phyloP scores from a whole-genome alignment of 495 filamentous ascomycete genomes.

The Neurospora intermedia region DNA sequence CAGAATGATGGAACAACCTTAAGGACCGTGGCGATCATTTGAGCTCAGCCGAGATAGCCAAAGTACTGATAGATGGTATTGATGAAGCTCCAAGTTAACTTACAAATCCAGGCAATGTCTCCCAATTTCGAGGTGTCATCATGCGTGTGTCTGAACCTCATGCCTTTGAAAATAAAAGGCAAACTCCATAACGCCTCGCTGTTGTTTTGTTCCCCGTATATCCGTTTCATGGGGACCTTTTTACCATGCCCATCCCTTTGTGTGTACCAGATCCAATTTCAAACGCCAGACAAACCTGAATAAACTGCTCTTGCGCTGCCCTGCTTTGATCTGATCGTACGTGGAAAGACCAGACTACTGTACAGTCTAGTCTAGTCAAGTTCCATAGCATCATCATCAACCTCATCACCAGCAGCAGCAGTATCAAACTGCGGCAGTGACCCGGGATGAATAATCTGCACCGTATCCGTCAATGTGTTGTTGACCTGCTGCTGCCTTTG shows the following conservation, averaged over 20 bases:
- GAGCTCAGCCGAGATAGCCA: background rate
- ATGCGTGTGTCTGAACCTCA: background rate
- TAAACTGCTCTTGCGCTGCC: background rate
- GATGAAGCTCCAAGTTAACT: background rate
- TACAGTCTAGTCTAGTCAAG: constrained; percentile 35
- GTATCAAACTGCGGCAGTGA: background rate
- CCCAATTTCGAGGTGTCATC: background rate
- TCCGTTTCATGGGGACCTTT: background rate
- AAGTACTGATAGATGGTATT: background rate
- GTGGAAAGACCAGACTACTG: background rate
- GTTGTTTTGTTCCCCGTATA: background rate
- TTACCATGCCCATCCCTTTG: background rate
- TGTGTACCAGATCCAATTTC: background rate
- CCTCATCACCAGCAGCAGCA: constrained; percentile 6
- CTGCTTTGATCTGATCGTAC: background rate
- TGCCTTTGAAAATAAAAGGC: background rate
- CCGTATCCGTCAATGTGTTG: background rate
- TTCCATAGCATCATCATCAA: constrained; percentile 63
- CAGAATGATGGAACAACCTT: background rate
- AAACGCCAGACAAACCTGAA: background rate
- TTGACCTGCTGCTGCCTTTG: background rate
- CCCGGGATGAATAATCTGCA: background rate
- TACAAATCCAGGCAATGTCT: background rate
- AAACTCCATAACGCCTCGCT: background rate
- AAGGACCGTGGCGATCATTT: background rate